These are phyloP conservation scores for Cyclotella atomus DNA, from an alignment of 108 stramenopile species.

Conservation along the genomic window DNA sequence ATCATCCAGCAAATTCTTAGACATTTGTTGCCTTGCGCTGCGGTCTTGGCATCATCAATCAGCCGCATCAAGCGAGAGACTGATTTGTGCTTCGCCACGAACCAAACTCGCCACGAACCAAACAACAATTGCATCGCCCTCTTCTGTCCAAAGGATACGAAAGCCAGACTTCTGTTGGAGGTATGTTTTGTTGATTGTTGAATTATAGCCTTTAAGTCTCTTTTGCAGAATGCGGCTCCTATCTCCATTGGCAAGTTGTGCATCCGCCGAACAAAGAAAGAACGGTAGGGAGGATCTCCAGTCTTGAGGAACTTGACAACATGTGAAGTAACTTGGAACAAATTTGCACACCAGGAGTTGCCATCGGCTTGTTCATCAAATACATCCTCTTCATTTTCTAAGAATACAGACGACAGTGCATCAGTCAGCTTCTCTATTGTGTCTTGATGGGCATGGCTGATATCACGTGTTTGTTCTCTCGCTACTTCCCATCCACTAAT, in stretches of 20 bases:
- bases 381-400: background rate
- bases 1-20: slow-evolving; percentile 10
- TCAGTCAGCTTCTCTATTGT: slow-evolving; percentile 1
- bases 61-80: slow-evolving; percentile 56
- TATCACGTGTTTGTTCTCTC: background rate
- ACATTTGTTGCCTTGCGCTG: slow-evolving; percentile 29
- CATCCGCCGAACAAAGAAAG: slow-evolving; percentile 49
- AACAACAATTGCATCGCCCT: slow-evolving; percentile 18
- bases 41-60: slow-evolving; percentile 60
- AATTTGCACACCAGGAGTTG: background rate
- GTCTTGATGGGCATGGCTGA: slow-evolving; percentile 8
- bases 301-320: slow-evolving; percentile 56
- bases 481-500: background rate
- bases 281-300: slow-evolving; percentile 46
- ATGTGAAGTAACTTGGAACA: slow-evolving; percentile 20
- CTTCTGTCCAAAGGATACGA: slow-evolving; percentile 60
- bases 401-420: slow-evolving; percentile 1
- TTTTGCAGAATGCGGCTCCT: slow-evolving; percentile 53
- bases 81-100: slow-evolving; percentile 53
- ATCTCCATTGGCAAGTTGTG: slow-evolving; percentile 53
- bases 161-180: slow-evolving; percentile 57
- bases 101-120: slow-evolving; percentile 59
- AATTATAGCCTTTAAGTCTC: slow-evolving; percentile 47
- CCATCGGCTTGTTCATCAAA: background rate
- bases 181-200: slow-evolving; percentile 58